A percentile compares a stretch with the other conserved stretches of the same genome.
Evolutionary conservation across 768 basidiomycete species (phyloP).

Genomic region (Galerina marginata): DNA sequence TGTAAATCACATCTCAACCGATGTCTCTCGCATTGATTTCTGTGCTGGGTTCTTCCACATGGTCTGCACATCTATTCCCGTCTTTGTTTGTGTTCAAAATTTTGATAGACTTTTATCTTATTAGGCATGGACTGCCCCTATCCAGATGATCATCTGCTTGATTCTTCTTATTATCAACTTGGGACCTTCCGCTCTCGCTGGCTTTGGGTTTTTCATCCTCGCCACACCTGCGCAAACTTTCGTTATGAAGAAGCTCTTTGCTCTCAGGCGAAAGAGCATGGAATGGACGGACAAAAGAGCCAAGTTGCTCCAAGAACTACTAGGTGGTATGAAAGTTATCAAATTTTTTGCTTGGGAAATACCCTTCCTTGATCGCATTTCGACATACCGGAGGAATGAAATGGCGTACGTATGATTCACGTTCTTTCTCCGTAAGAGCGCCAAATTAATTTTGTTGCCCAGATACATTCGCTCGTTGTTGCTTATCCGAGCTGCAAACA

Average conservation of each 20-base stretch:
- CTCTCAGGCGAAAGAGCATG: constrained; percentile 76
- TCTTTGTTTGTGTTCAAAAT: background rate
- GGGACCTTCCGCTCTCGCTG: constrained; percentile 63
- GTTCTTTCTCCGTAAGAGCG: background rate
- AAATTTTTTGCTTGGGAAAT: constrained; percentile 91
- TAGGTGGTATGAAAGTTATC: constrained; percentile 90
- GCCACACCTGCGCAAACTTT: constrained; percentile 74
- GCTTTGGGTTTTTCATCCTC: constrained; percentile 66
- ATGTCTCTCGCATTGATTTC: constrained; percentile 81
- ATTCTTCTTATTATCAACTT: constrained; percentile 75
- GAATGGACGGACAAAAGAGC: constrained; percentile 90
- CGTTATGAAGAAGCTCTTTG: constrained; percentile 77
- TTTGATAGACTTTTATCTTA: background rate
- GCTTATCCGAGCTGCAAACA: constrained; percentile 67
- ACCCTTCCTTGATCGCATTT: constrained; percentile 79
- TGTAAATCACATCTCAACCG: constrained; percentile 91
- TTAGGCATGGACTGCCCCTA: constrained; percentile 72
- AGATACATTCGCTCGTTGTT: constrained; percentile 73
- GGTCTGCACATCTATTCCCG: background rate
- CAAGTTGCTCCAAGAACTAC: constrained; percentile 86
- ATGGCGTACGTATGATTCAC: constrained; percentile 51
- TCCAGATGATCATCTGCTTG: constrained; percentile 81
- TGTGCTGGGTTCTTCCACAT: background rate
- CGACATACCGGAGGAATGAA: constrained; percentile 72
- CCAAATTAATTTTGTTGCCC: constrained; percentile 1